These are phyloP conservation scores for Primulina eburnea DNA, from an alignment of 257 asterid species.

Conservation along the genomic window DNA sequence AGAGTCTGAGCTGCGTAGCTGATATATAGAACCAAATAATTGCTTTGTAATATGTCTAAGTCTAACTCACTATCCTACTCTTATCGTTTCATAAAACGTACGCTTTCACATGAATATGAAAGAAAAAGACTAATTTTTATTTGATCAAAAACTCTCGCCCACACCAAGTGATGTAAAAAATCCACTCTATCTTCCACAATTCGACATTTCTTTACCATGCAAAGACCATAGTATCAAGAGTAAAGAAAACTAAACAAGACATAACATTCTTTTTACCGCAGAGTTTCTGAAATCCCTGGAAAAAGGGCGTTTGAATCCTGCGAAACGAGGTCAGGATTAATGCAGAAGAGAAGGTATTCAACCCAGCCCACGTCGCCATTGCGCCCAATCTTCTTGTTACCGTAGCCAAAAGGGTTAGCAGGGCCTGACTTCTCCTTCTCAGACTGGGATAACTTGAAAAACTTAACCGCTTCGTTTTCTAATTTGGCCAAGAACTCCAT, in stretches of 20 bases:
- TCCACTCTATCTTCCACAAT: not conserved
- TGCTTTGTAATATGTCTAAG: too few relatives aligned
- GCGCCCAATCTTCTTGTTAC: slow-evolving; percentile 45
- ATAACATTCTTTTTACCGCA: slow-evolving; percentile 23
- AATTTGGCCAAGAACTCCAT: slow-evolving; percentile 29
- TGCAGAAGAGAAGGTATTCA: slow-evolving; percentile 45
- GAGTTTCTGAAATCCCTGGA: slow-evolving; percentile 32
- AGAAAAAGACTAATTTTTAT: too few relatives aligned
- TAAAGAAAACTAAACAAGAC: not conserved
- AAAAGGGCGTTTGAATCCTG: slow-evolving; percentile 9
- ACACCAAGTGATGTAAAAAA: too few relatives aligned
- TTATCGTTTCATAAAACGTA: too few relatives aligned
- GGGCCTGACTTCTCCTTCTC: slow-evolving; percentile 46
- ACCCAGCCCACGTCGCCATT: slow-evolving; percentile 60
- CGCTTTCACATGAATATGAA: too few relatives aligned
- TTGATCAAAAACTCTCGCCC: too few relatives aligned
- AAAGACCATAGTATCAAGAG: not conserved
- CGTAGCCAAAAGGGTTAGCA: slow-evolving; percentile 49
- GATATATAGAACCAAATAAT: too few relatives aligned
- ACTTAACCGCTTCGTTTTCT: slow-evolving; percentile 33
- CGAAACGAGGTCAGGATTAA: slow-evolving; percentile 22
- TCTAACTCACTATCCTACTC: too few relatives aligned
- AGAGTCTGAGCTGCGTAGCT: too few relatives aligned
- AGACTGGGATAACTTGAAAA: slow-evolving; percentile 30
- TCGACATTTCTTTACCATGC: not conserved